phyloP scores from a whole-genome alignment of 1,284 basidiomycete genomes.

The Phenoliferia sp. region DNA sequence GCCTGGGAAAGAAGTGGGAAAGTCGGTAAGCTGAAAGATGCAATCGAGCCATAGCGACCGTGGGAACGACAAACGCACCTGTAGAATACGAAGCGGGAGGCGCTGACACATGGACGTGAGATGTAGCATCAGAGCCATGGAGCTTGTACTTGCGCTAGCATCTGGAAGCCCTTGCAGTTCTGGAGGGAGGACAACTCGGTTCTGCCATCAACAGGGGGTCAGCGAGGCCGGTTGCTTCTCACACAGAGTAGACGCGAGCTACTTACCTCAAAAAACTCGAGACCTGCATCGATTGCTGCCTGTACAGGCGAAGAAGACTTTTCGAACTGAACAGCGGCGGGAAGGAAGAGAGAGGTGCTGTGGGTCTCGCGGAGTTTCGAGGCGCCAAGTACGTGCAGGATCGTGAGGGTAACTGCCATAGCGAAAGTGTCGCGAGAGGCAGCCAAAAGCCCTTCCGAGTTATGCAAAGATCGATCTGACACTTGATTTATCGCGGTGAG shows the following conservation, averaged over 20 bases:
- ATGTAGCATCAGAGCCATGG: constrained; percentile 25
- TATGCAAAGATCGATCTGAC: neutral
- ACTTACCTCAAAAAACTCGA: constrained; percentile 26
- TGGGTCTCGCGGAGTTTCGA: constrained; percentile 11
- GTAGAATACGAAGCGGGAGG: constrained; percentile 19
- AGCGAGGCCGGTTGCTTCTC: neutral
- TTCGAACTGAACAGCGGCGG: constrained; percentile 1
- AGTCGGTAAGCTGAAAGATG: neutral
- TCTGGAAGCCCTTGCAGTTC: constrained; percentile 22
- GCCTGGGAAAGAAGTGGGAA: constrained; percentile 7
- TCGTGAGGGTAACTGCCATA: constrained; percentile 16
- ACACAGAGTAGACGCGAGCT: neutral
- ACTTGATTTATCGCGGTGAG: constrained; percentile 18
- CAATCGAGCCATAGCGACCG: neutral
- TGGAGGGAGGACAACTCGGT: constrained; percentile 25
- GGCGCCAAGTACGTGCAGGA: constrained; percentile 22
- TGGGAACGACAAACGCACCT: constrained; percentile 3
- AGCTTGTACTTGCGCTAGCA: constrained; percentile 1
- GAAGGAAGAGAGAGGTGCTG: constrained; percentile 15
- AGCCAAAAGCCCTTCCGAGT: constrained; percentile 6
- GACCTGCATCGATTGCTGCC: constrained; percentile 15
- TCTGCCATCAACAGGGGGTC: constrained; percentile 1
- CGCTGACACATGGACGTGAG: constrained; percentile 19
- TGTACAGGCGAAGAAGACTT: constrained; percentile 1
- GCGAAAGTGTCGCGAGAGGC: constrained; percentile 25